These are phyloP conservation scores for Coccinonectria pachysandricola DNA, from an alignment of 2,329 filamentous ascomycete genomes.

Conservation along the genomic window DNA sequence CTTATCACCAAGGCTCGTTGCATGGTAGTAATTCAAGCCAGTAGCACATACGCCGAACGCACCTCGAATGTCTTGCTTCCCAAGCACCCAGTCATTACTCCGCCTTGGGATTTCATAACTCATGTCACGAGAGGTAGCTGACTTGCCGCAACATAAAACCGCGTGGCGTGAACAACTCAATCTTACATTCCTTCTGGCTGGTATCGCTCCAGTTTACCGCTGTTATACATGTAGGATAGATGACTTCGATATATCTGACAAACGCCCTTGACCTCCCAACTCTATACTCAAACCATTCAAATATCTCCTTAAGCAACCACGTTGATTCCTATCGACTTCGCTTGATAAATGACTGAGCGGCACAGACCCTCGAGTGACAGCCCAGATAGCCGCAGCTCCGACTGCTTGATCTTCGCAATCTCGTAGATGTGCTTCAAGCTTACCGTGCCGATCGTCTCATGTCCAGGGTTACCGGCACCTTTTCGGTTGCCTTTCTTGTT, in stretches of 20 bases:
- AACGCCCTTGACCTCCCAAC: constrained; percentile 4
- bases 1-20: too few species aligned
- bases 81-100: too few species aligned
- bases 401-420: constrained; percentile 92
- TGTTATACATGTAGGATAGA: not conserved
- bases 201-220: not conserved
- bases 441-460: constrained; percentile 72
- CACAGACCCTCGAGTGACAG: constrained; percentile 61
- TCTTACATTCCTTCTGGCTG: constrained; percentile 2
- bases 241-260: constrained; percentile 7
- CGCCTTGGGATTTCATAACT: too few species aligned
- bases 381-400: constrained; percentile 63
- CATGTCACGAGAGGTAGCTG: too few species aligned
- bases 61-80: too few species aligned
- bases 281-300: constrained; percentile 1
- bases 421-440: constrained; percentile 95
- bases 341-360: constrained; percentile 63
- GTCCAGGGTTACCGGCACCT: constrained; percentile 64
- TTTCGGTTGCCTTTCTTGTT: constrained; percentile 68
- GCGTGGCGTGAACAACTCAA: too few species aligned
- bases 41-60: too few species aligned
- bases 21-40: too few species aligned
- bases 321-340: constrained; percentile 63
- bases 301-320: constrained; percentile 52
- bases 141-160: too few species aligned